Evolutionary conservation across 2,329 filamentous ascomycete genomes (phyloP), one percentile per base, ranked within the genome.

Genomic region (Epicoccum sorghinum): DNA sequence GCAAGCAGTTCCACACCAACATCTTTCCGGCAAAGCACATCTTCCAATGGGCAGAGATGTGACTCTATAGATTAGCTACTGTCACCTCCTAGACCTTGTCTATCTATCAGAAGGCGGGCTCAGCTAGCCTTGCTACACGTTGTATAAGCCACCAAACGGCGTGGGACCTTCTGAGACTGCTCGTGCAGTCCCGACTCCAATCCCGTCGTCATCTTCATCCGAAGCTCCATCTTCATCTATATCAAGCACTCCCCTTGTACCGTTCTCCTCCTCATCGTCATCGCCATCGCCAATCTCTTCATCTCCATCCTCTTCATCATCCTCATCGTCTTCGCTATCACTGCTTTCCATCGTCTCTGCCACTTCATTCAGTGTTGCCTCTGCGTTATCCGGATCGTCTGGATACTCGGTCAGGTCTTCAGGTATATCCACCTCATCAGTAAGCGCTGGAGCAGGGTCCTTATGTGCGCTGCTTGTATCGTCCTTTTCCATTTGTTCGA

Each of bases 331-430:
- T 4, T 66, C 61, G 3, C 64, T 48, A 10, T 52, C 52, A 10
- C 42, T 52, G 13, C 47, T 48, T 8, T 45, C 57, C 9, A 52
- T 59, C n/a, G 56, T 59, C 18, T 59, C 57, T 9, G 57, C 57
- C 10, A 58, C 65, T 46, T 66, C 68, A 18, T 65, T 55, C 9
- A 65, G 44, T 9, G 69, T 64, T 4, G 52, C 58, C 13, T 64
- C 66, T 7, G 61, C 67, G 38, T 61, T 63, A 12, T 71, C 67
- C 4, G 65, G 67, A 18, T 62, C 51, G n/a, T 71, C 67, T 12
- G 65, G 68, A 13, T 62, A 58, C 53, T 73, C 70, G 3, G 67
- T 70, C 61, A 70, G 60, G 24, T 70, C 69, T 47, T 70, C 68
- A 2, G 65, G 65, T 7, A 69, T 61, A 18, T 71, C 64, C 4